These are phyloP conservation scores for Neocatenulostroma microsporum DNA, from an alignment of 2,329 filamentous ascomycete genomes.

Conservation along the genomic window DNA sequence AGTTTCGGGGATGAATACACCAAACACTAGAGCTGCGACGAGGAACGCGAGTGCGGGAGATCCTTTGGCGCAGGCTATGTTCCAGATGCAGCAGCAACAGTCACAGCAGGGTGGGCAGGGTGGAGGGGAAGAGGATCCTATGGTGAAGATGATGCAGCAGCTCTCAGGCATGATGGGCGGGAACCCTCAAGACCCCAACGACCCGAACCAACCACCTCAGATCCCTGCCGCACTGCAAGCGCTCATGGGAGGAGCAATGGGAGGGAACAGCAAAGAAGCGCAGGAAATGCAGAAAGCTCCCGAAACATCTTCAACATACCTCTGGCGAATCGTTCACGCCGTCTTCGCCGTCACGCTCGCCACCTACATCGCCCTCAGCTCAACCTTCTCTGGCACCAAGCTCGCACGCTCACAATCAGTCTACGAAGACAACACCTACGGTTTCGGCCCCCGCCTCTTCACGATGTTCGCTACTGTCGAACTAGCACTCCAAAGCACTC, in stretches of 20 bases:
- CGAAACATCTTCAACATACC: constrained; percentile 38
- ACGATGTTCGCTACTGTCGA: constrained; percentile 75
- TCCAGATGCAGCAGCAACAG: constrained; percentile 24
- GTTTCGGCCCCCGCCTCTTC: constrained; percentile 54
- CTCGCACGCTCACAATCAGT: constrained; percentile 42
- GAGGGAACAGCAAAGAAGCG: constrained; percentile 25
- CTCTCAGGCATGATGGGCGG: constrained; percentile 49
- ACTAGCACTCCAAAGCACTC: constrained; percentile 60
- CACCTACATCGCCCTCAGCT: constrained; percentile 60
- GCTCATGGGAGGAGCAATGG: constrained; percentile 35
- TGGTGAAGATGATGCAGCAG: constrained; percentile 69
- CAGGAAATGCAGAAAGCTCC: constrained; percentile 28
- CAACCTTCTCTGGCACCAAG: constrained; percentile 61
- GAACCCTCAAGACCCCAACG: constrained; percentile 26
- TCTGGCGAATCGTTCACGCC: constrained; percentile 69
- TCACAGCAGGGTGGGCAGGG: constrained; percentile 8
- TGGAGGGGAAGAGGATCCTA: constrained; percentile 49
- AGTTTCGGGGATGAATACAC: constrained; percentile 15
- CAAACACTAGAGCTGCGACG: constrained; percentile 4
- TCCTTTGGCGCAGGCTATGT: constrained; percentile 24
- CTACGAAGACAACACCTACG: constrained; percentile 30
- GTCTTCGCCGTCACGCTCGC: constrained; percentile 63
- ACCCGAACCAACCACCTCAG: constrained; percentile 35
- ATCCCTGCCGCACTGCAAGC: constrained; percentile 39
- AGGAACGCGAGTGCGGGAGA: constrained; percentile 14